Evolutionary conservation across 768 basidiomycete genomes (phyloP).

Genomic region (Leccinum truebloodii): DNA sequence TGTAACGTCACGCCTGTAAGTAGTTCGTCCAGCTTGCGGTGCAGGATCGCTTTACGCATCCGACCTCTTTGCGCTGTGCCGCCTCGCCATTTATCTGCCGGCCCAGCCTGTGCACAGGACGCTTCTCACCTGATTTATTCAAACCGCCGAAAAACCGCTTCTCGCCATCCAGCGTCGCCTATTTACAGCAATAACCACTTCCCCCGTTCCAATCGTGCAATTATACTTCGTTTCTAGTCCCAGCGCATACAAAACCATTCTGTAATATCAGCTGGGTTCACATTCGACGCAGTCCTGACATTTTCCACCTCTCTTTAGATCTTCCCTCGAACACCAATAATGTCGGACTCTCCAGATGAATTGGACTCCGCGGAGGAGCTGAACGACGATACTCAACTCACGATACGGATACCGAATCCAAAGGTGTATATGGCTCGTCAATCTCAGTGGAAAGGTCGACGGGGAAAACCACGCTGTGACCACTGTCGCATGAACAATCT

Average conservation of each 20-base stretch:
- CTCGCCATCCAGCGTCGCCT: slow-evolving; percentile 5
- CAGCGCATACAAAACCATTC: slow-evolving; percentile 1
- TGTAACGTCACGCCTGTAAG: slow-evolving; percentile 37
- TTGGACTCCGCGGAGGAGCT: slow-evolving; percentile 40
- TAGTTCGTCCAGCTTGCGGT: slow-evolving; percentile 35
- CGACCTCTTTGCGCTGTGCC: slow-evolving; percentile 19
- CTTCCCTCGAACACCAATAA: slow-evolving; percentile 18
- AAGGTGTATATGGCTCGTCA: slow-evolving; percentile 68
- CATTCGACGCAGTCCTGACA: slow-evolving; percentile 11
- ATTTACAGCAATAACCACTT: slow-evolving; percentile 19
- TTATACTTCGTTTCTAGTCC: slow-evolving; percentile 11
- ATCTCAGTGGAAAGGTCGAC: slow-evolving; percentile 73
- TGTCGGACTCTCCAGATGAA: slow-evolving; percentile 41
- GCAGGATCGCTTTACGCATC: slow-evolving; percentile 29
- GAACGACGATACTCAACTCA: slow-evolving; percentile 54
- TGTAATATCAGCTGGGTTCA: slow-evolving; percentile 9
- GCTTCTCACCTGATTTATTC: slow-evolving; percentile 15
- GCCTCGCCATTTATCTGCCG: slow-evolving; percentile 11
- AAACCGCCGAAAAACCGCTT: slow-evolving; percentile 10
- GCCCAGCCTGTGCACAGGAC: slow-evolving; percentile 7
- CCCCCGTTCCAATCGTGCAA: slow-evolving; percentile 8
- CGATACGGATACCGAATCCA: slow-evolving; percentile 66
- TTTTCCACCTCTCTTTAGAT: slow-evolving; percentile 18
- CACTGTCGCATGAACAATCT: slow-evolving; percentile 71
- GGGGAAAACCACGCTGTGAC: slow-evolving; percentile 76